phyloP scores from a whole-genome alignment of 306 rosid genomes.

The Fagus sylvatica region DNA sequence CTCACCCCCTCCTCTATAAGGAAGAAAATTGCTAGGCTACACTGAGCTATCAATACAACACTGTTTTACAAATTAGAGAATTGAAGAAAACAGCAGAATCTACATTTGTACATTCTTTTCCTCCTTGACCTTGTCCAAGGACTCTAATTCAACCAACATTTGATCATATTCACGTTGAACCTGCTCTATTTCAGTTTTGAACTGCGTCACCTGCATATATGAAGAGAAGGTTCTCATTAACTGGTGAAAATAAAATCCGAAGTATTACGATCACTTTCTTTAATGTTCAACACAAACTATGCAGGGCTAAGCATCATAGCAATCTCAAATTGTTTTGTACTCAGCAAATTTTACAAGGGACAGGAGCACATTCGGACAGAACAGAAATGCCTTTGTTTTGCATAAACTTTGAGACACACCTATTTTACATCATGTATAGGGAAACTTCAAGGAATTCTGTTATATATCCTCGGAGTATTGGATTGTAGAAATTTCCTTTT shows the following conservation, averaged over 20 bases:
- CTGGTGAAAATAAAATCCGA: neutral
- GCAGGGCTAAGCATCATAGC: neutral
- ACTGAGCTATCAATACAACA: neutral
- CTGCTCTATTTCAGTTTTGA: conserved; percentile 52
- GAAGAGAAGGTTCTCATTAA: conserved; percentile 13
- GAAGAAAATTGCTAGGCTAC: neutral
- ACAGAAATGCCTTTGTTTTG: neutral
- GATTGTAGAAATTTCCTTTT: neutral
- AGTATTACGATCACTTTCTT: neutral
- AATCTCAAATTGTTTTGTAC: neutral
- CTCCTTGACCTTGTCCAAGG: conserved; percentile 36
- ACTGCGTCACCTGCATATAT: conserved; percentile 53
- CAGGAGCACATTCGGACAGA: neutral
- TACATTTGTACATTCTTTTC: conserved; percentile 40
- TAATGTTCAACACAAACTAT: neutral
- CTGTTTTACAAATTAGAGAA: conserved; percentile 25
- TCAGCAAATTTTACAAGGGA: neutral
- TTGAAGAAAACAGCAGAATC: conserved; percentile 2
- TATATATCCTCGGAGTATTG: neutral
- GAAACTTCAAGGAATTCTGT: neutral
- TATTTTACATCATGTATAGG: neutral
- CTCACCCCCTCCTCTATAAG: neutral
- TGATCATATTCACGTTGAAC: conserved; percentile 34
- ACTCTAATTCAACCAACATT: conserved; percentile 45
- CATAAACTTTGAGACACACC: neutral